Conservation (phyloP, 2,329 filamentous ascomycete genomes). For the Colletotrichum sp. region DNA sequence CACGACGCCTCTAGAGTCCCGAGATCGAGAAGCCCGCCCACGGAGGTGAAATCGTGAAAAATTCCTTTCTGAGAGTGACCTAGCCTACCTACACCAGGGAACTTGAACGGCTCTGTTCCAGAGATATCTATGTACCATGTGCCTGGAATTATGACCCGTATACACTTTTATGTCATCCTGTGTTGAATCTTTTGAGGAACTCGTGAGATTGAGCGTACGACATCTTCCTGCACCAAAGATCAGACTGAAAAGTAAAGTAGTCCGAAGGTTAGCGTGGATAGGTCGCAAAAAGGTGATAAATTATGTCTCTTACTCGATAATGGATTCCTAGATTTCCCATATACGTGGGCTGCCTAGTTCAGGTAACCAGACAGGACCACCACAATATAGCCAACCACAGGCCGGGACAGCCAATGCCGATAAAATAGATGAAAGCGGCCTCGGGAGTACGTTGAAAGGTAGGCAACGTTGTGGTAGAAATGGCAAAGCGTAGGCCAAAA, state of each 20-base stretch:
- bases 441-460: background rate
- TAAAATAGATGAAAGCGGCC: background rate
- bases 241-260: background rate
- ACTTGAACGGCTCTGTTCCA: background rate
- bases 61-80: background rate
- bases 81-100: background rate
- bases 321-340: background rate
- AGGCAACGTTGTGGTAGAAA: background rate
- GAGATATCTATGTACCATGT: background rate
- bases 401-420: background rate
- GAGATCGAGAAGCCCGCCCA: background rate
- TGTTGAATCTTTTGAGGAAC: background rate
- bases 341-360: background rate
- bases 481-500: background rate
- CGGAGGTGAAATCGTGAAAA: background rate
- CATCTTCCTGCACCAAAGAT: background rate
- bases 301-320: background rate
- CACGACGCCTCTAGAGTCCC: background rate
- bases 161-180: background rate
- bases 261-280: background rate
- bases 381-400: background rate
- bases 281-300: background rate
- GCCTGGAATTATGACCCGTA: background rate
- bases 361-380: background rate
- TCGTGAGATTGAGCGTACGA: background rate